phyloP scores from a whole-genome alignment of 495 filamentous ascomycete species.

The Talaromyces stipitatus region DNA sequence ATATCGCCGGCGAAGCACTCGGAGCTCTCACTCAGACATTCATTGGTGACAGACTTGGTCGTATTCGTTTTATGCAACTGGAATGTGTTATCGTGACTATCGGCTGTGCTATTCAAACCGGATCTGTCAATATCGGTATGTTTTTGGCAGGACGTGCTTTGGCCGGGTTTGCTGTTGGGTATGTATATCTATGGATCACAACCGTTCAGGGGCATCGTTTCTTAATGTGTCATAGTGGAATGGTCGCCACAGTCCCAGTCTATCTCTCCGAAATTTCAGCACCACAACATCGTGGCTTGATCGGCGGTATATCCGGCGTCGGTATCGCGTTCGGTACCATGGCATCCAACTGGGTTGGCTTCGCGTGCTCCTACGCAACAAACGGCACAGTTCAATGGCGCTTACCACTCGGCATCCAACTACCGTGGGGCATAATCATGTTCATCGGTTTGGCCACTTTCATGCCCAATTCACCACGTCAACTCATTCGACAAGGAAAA shows the following conservation, averaged over 20 bases:
- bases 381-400: conserved; percentile 50
- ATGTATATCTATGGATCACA: conserved; percentile 9
- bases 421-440: conserved; percentile 53
- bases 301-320: conserved; percentile 51
- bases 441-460: conserved; percentile 48
- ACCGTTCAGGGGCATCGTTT: neutral
- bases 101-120: conserved; percentile 48
- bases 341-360: conserved; percentile 52
- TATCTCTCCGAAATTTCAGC: conserved; percentile 53
- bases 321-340: conserved; percentile 53
- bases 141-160: conserved; percentile 49
- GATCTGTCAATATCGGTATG: conserved; percentile 52
- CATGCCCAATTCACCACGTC: conserved; percentile 52
- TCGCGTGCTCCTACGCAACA: conserved; percentile 47
- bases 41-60: conserved; percentile 47
- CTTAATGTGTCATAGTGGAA: conserved; percentile 20
- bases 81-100: conserved; percentile 51
- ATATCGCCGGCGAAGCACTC: conserved; percentile 51
- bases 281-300: conserved; percentile 44
- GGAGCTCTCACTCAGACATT: conserved; percentile 47
- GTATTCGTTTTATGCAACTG: conserved; percentile 52
- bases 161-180: conserved; percentile 50
- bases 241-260: conserved; percentile 51
- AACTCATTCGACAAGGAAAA: conserved; percentile 47
- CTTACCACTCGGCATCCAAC: conserved; percentile 49